Evolutionary conservation across 352 stramenopile species (phyloP), one percentile per base, ranked within the genome.

Genomic region (Pythium phragmiticola): DNA sequence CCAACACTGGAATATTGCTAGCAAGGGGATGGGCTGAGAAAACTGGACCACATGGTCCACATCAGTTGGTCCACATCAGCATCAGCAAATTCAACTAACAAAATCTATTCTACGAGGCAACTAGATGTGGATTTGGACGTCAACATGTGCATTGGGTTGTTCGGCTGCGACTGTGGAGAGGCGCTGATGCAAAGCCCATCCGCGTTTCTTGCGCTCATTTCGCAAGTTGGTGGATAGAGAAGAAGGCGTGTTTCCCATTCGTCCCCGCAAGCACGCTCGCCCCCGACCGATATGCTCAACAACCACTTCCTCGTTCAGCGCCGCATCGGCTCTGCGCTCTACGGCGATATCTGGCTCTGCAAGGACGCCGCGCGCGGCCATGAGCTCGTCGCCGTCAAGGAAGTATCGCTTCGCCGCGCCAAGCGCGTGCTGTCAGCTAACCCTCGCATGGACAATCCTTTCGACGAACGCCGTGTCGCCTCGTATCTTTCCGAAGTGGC

Each of bases 351-450:
- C 28, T 73, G 74, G 46, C 68, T 76, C 49, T 85, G 76, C 50
- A 60, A 80, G 4, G 80, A 89, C 58, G 28, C 19, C 14, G 14
- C 51, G 41, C 34, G 78, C 39, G 39, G 16, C 13, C 50, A 73
- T 76, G 57, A 74, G 81, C 68, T 81, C 77, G 55, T 88, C 42
- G 77, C 80, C 23, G 55, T 86, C 62, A 86, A 86, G 47, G 73
- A 82, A 56, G 63, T 83, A 43, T 71, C 76, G 3, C 67, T 86
- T 13, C 62, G 73, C 34, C 66, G 75, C 57, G 65, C 71, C 46
- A 72, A 65, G 53, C 47, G 56, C 43, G 45, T 66, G 43, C 64
- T 70, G 23, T 65, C 66, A 53, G 39, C 58, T 51, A 69, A 81
- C 59, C 76, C 72, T 6, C 63, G 75, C n/a, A 57, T 75, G 14